A percentile compares a stretch with the other conserved stretches of the same genome.
Conservation (phyloP, 2,329 filamentous ascomycete species). For the Ascochyta viciae-villosae region DNA sequence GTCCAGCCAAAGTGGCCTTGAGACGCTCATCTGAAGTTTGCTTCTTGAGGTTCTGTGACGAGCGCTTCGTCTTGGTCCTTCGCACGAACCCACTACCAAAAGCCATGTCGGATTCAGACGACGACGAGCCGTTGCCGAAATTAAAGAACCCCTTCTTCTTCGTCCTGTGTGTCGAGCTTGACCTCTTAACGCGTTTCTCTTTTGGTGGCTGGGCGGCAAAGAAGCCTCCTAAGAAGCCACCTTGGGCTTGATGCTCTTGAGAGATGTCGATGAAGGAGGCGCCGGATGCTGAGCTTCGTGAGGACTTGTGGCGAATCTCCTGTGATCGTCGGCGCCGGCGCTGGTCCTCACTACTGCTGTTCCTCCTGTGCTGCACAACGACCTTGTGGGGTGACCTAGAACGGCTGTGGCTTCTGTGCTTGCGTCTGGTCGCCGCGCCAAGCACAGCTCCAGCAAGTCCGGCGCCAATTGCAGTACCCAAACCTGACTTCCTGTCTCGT, state of each 20-base stretch:
- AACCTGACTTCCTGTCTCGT: constrained; percentile 43
- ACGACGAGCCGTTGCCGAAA: constrained; percentile 56
- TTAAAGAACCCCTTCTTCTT: constrained; percentile 57
- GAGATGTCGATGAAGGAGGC: constrained; percentile 73
- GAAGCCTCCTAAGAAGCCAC: constrained; percentile 58
- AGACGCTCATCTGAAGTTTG: constrained; percentile 55
- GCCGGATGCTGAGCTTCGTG: constrained; percentile 50
- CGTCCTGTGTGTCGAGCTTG: constrained; percentile 40
- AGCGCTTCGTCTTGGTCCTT: constrained; percentile 31
- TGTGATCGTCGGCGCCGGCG: constrained; percentile 35
- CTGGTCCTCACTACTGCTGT: constrained; percentile 42
- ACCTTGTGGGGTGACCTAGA: constrained; percentile 46
- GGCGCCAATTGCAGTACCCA: constrained; percentile 50
- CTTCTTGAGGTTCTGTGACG: constrained; percentile 34
- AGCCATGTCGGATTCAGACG: constrained; percentile 54
- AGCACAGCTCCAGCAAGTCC: constrained; percentile 51
- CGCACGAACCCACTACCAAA: constrained; percentile 52
- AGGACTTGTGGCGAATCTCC: constrained; percentile 39
- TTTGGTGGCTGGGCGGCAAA: constrained; percentile 62
- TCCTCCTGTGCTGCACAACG: constrained; percentile 37
- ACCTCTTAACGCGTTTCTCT: constrained; percentile 35
- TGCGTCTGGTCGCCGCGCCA: constrained; percentile 37
- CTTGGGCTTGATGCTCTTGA: constrained; percentile 57
- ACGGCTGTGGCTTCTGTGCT: constrained; percentile 42
- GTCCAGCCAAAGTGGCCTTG: constrained; percentile 54